A percentile compares a stretch with the other conserved stretches of the same genome.
Conservation (phyloP, 2,329 filamentous ascomycete genomes). For the Pseudocercospora vitis region DNA sequence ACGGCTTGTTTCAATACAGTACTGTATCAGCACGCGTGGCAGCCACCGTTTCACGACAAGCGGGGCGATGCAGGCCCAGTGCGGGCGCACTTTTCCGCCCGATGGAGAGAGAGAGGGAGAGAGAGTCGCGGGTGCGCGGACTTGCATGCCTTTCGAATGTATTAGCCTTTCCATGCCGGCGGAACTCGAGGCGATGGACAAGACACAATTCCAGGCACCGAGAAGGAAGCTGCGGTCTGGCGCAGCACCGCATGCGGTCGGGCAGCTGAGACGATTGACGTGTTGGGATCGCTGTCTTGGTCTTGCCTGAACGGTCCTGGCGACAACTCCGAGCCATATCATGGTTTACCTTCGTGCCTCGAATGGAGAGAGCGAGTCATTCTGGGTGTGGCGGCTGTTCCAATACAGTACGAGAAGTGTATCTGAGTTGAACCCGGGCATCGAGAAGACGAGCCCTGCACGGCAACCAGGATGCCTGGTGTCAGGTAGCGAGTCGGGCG, state of each 20-base stretch:
- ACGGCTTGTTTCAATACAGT: neutral
- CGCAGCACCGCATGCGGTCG: neutral
- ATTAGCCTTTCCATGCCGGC: constrained; percentile 1
- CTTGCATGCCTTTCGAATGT: too few species aligned
- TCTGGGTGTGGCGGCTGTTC: too few species aligned
- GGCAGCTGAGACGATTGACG: neutral
- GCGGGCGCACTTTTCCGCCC: neutral
- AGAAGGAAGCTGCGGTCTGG: neutral
- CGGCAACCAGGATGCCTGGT: neutral
- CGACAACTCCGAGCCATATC: too few species aligned
- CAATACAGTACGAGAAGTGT: too few species aligned
- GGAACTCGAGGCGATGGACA: neutral
- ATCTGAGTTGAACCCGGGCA: neutral
- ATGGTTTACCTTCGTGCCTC: too few species aligned
- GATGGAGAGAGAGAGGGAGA: neutral
- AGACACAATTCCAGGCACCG: neutral
- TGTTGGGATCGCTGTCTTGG: neutral
- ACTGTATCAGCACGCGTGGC: neutral
- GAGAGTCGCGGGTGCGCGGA: neutral
- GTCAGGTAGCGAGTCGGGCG: neutral
- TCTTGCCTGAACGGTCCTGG: too few species aligned
- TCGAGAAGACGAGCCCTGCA: neutral
- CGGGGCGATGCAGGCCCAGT: neutral
- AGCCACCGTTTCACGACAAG: neutral
- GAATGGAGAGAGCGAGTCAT: too few species aligned